phyloP scores from a whole-genome alignment of 1,139 yeast species.

The Dujonia santamariae region DNA sequence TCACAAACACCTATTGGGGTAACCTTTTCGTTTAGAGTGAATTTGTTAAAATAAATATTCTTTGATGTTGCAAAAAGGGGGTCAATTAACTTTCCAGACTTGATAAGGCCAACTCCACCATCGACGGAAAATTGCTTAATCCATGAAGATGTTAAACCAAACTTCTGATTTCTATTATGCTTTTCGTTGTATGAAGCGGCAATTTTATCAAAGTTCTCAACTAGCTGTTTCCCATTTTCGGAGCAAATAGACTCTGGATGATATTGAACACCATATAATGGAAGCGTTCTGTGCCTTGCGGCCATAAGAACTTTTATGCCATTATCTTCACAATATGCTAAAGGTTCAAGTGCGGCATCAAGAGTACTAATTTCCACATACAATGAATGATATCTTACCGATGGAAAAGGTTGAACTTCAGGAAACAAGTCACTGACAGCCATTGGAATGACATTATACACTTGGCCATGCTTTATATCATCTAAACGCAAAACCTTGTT shows the following conservation, averaged over 20 bases:
- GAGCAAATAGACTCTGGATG: conserved; percentile 97
- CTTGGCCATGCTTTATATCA: conserved; percentile 82
- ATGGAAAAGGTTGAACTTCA: conserved; percentile 43
- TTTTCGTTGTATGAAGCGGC: conserved; percentile 32
- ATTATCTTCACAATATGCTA: conserved; percentile 49
- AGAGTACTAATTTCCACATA: conserved; percentile 40
- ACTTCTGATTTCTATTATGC: conserved; percentile 8
- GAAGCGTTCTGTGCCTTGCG: conserved; percentile 54
- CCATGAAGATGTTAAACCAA: too few species aligned
- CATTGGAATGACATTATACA: conserved; percentile 48
- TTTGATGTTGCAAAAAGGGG: conserved; percentile 1
- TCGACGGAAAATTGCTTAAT: neutral
- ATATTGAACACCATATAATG: conserved; percentile 92
- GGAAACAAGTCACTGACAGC: conserved; percentile 33
- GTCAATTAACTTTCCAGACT: neutral
- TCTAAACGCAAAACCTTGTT: conserved; percentile 50
- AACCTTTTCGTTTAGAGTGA: conserved; percentile 14
- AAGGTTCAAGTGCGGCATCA: conserved; percentile 42
- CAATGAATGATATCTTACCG: conserved; percentile 89
- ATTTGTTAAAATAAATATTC: conserved; percentile 13
- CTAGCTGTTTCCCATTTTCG: conserved; percentile 53
- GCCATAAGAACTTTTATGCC: conserved; percentile 66
- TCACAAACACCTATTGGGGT: conserved; percentile 53
- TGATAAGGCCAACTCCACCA: neutral
- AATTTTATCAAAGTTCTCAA: conserved; percentile 59